A percentile compares a stretch with the other conserved stretches of the same genome.
These are phyloP conservation scores for Plantago elongata DNA, from an alignment of 257 asterid species.

Conservation along the genomic window DNA sequence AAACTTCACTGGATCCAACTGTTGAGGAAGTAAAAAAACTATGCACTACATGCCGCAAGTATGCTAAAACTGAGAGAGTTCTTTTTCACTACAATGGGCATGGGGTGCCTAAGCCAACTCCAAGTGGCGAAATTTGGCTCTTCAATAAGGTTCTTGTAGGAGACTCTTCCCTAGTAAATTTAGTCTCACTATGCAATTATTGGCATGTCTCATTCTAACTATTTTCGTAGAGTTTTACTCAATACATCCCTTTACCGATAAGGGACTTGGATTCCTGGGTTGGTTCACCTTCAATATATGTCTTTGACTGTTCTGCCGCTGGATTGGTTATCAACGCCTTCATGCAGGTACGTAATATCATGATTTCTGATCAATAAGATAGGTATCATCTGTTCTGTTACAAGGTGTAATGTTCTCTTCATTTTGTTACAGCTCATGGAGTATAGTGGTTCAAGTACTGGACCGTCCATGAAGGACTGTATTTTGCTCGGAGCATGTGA, in stretches of 20 bases:
- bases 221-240: slow-evolving; percentile 77
- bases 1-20: slow-evolving; percentile 85
- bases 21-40: slow-evolving; percentile 93
- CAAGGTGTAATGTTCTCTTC: slow-evolving; percentile 11
- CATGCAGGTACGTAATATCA: slow-evolving; percentile 47
- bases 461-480: slow-evolving; percentile 46
- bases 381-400: slow-evolving; percentile 1
- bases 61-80: slow-evolving; percentile 96
- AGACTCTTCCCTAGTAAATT: slow-evolving; percentile 13
- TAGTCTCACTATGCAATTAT: not conserved
- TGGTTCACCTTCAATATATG: slow-evolving; percentile 94
- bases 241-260: slow-evolving; percentile 87
- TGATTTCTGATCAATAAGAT: slow-evolving; percentile 1
- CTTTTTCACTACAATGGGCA: slow-evolving; percentile 97
- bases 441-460: slow-evolving; percentile 55
- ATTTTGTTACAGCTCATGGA: slow-evolving; percentile 68
- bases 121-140: slow-evolving; percentile 96
- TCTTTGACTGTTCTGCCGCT: slow-evolving; percentile 99
- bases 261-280: slow-evolving; percentile 95
- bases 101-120: slow-evolving; percentile 99
- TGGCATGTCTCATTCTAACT: slow-evolving; percentile 24
- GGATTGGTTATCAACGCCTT: slow-evolving; percentile 88
- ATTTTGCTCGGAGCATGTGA: slow-evolving; percentile 95
- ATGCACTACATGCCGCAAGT: slow-evolving; percentile 87
- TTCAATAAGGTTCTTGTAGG: slow-evolving; percentile 67